phyloP scores from a whole-genome alignment of 441 rosid genomes.

The Pelargonium fulgidum region DNA sequence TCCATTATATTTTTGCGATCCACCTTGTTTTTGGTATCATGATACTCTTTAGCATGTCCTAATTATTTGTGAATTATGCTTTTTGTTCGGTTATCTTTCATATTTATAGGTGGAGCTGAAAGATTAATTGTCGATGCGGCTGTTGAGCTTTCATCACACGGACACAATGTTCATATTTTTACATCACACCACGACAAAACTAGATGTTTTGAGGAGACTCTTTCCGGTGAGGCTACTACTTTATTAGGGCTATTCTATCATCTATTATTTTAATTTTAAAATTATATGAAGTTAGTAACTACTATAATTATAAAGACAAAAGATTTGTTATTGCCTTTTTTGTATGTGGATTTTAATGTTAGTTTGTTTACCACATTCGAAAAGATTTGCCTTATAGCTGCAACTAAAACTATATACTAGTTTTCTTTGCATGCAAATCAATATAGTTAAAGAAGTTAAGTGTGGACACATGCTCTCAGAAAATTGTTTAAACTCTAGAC shows the following conservation, averaged over 20 bases:
- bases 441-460: not conserved
- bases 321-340: not conserved
- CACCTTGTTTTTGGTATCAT: too few relatives aligned
- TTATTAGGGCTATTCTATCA: too few relatives aligned
- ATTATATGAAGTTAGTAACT: not conserved
- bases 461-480: not conserved
- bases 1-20: not conserved
- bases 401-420: not conserved
- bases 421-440: not conserved
- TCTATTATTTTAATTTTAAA: slow-evolving; percentile 1
- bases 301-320: not conserved
- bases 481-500: not conserved
- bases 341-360: not conserved
- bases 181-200: slow-evolving; percentile 82
- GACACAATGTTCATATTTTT: slow-evolving; percentile 74
- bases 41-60: not conserved
- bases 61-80: not conserved
- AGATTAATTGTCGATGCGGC: slow-evolving; percentile 91
- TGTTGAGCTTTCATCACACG: slow-evolving; percentile 66
- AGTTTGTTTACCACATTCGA: not conserved
- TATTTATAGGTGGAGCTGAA: slow-evolving; percentile 77
- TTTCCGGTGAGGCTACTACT: slow-evolving; percentile 39
- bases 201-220: slow-evolving; percentile 88
- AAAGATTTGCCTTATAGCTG: not conserved
- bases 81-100: not conserved